Conservation (phyloP, 2,329 filamentous ascomycete species). For the Fusarium proliferatum region DNA sequence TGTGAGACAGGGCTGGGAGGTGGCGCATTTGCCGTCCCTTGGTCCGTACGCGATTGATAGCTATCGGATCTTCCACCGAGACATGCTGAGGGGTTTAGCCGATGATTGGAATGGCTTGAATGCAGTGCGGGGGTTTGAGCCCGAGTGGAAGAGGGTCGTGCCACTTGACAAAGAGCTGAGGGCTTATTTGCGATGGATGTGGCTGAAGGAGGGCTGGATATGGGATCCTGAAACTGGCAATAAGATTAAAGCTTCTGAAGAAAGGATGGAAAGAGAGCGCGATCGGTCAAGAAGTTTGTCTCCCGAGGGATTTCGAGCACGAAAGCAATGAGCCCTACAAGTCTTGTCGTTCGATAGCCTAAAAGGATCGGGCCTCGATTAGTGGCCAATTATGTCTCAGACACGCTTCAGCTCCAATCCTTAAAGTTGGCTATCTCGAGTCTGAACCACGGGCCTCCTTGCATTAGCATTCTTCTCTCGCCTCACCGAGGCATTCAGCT, state of each 20-base stretch:
- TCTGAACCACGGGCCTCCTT: neutral
- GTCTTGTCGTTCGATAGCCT: neutral
- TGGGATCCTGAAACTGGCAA: constrained; percentile 26
- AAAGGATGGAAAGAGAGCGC: neutral
- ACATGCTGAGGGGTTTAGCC: constrained; percentile 9
- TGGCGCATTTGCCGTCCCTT: constrained; percentile 26
- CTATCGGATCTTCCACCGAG: constrained; percentile 32
- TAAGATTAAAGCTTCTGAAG: neutral
- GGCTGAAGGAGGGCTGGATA: constrained; percentile 28
- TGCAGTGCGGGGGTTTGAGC: neutral
- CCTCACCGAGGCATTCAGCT: neutral
- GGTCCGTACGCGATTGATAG: constrained; percentile 32
- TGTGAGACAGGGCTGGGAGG: constrained; percentile 29
- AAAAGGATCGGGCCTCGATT: neutral
- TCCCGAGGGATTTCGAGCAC: neutral
- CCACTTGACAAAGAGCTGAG: constrained; percentile 32
- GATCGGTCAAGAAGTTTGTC: neutral
- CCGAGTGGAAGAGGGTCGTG: constrained; percentile 31
- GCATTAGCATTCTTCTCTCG: neutral
- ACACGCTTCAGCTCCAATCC: neutral
- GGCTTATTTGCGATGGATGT: constrained; percentile 31
- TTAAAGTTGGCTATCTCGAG: too few species aligned
- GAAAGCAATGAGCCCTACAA: neutral
- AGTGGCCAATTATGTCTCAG: neutral
- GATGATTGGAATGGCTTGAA: neutral